Base-by-base conservation (phyloP, 1,284 basidiomycete genomes). In the Rhodofomes roseus region DNA sequence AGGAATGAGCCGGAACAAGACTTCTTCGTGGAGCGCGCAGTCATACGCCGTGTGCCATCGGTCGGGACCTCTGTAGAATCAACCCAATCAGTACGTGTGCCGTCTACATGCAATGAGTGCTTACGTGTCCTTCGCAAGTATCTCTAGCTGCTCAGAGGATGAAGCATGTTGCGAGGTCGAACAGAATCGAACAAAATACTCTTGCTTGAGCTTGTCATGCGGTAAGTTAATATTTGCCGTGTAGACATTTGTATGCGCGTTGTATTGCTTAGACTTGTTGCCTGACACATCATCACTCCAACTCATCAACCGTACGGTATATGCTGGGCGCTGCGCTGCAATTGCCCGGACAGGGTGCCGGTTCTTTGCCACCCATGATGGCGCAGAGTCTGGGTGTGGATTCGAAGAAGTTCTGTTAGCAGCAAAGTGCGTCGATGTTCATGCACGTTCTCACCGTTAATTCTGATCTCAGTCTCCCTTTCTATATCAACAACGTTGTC, bases 211-310 rank as follows among this genome's bases (percentile, higher is more conserved):
- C 9, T 73, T 55, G 14, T 64, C 40, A 18, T 66, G 64, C 4
- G 65, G 72, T 0, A 76, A 29, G 60, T 64, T 69, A 0, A 57
- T 54, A 54, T 73, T 69, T 9, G 64, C 57, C 1, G 71, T 54
- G 50, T 76, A 75, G 0, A 70, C 54, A 56, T 76, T 75, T 34
- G 57, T 66, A 59, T 74, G 73, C 11, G 61, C 41, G 56, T 74
- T 73, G 51, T 63, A 74, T 29, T 67, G 64, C 57, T 75, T 76
- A 37, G 64, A 64, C 0, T 63, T 62, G 60, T 74, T 73, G 4
- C 31, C 31, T 5, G 31, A 34, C 11, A 34, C 31, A 60, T 73
- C 68, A 61, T 74, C 71, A 36, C 64, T 65, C 64, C 65, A 70
- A 0, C 37, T 11, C 37, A 55, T 31, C 12, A 56, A 12, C 6